Evolutionary conservation across 2,329 filamentous ascomycete species (phyloP), one percentile per base, ranked within the genome.

Genomic region (Aspergillus tanneri): DNA sequence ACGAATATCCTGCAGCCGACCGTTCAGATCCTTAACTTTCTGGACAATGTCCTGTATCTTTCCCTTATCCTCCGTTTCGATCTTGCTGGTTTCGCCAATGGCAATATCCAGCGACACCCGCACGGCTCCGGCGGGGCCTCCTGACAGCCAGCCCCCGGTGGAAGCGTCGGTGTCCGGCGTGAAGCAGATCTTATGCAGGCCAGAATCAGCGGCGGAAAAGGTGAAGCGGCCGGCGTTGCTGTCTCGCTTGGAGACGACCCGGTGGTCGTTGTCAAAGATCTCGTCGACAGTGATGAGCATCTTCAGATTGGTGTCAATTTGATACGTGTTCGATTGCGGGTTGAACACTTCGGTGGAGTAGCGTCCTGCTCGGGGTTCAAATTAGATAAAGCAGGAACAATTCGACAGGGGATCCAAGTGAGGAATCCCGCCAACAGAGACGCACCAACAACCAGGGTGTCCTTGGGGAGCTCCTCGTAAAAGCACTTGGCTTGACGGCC

Each of bases 381-480:
- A 21, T 30, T 16, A 21, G 12, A 34, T 27, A 5, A 11, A 40
- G 11, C 7, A 36, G 22, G n/a, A 14, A 24, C 8, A 16, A 34
- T 21, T 19, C 11, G 14, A 23, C 10, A 21, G 11, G 5, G 21
- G 3, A 37, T 8, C 11, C 3, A n/a, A 16, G 16, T 4, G 7
- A 30, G 18, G 34, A 10, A 35, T 38, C 38, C 12, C 24, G 12
- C 22, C 25, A 12, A 6, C n/a, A 22, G 44, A 47, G 32, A 60
- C 82, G 53, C 77, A 86, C 83, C 93, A 50, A 96, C 91, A 47
- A 99, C 92, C 49, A 99, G 77, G 11, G 93, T 97, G 72, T 96
- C 92, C 78, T 97, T 96, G 58, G 93, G 91, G 50, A 99, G 82
- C 73, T 97, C 92, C 77, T 99, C 93, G 75, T 88, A 95, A 83